Evolutionary conservation across 352 stramenopile species (phyloP), one percentile per base, ranked within the genome.

Genomic region (Plasmopara muralis): DNA sequence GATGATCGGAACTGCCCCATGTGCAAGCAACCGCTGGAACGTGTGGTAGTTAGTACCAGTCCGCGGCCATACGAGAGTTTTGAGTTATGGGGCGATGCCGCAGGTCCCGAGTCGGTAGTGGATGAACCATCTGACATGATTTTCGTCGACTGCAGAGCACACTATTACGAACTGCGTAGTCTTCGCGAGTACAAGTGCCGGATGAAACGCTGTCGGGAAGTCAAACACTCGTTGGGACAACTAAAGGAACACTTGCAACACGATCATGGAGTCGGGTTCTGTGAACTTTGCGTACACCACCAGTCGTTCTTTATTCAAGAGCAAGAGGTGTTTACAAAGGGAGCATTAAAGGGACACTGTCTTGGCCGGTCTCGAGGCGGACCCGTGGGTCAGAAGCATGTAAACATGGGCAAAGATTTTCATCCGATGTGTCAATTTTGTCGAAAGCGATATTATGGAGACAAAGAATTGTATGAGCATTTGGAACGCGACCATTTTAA

Each of bases 361-460:
- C 67, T 83, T 20, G 78, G 78, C 15, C 57, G 62, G 33, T 80
- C 71, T 47, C 62, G 62, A 50, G 63, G 57, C 6, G 74, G 71
- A 3, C 56, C 64, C 0, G 45, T 53, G 0, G 59, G 43, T 31
- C 59, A 66, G 52, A 85, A 83, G 43, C 66, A 81, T 2, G 71
- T 70, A 1, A 74, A 74, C 16, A 75, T 66, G 0, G 72, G 76
- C 38, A 89, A 88, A 41, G 78, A 89, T 44, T 87, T 86, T 49
- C 86, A 96, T 49, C 86, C 86, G 6, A 84, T 89, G 63, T 96
- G 86, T 48, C 80, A 95, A 55, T 96, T 96, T 50, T 96, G 86
- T 68, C 78, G 83, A 46, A 77, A 75, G 20, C 80, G 84, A 2
- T 95, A 87, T 52, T 96, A 96, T 46, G 74, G 83, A 55, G 81